A percentile compares a stretch with the other conserved stretches of the same genome.
These are phyloP conservation scores for Cyathus striatus DNA, from an alignment of 768 basidiomycete genomes.

Conservation along the genomic window DNA sequence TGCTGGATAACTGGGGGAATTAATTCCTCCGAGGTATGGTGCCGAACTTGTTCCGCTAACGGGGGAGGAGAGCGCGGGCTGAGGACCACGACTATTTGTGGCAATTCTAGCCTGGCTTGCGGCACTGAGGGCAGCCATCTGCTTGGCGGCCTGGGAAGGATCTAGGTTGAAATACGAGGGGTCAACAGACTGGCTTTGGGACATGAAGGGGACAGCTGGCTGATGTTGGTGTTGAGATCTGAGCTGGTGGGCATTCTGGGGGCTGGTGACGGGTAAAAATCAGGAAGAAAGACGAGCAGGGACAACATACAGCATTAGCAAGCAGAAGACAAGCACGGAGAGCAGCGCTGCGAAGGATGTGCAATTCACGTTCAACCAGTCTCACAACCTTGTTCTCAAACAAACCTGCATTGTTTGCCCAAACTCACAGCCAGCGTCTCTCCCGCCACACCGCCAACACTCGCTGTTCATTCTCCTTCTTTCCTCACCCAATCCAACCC, in stretches of 20 bases:
- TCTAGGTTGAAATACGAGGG: constrained; percentile 51
- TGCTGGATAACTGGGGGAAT: constrained; percentile 36
- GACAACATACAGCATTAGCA: too few relatives aligned
- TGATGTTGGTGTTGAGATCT: constrained; percentile 21
- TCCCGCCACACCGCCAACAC: too few relatives aligned
- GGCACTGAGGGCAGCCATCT: constrained; percentile 73
- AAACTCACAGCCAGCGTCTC: too few relatives aligned
- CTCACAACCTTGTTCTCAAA: too few relatives aligned
- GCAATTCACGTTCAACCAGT: too few relatives aligned
- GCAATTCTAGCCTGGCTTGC: constrained; percentile 56
- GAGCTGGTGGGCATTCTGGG: constrained; percentile 35
- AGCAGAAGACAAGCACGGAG: too few relatives aligned
- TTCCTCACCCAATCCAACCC: too few relatives aligned
- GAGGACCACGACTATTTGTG: constrained; percentile 39
- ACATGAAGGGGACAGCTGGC: constrained; percentile 22
- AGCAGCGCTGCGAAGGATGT: too few relatives aligned
- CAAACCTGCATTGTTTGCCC: too few relatives aligned
- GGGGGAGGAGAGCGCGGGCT: constrained; percentile 25
- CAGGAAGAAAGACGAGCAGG: too few relatives aligned
- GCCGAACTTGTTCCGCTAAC: constrained; percentile 62
- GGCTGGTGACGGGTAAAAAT: too few relatives aligned
- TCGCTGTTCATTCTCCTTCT: too few relatives aligned
- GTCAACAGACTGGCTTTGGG: constrained; percentile 25
- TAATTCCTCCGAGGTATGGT: constrained; percentile 61
- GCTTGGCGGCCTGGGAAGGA: constrained; percentile 65